Conservation (phyloP, 2,329 filamentous ascomycete genomes). For the Ceratocystis destructans region DNA sequence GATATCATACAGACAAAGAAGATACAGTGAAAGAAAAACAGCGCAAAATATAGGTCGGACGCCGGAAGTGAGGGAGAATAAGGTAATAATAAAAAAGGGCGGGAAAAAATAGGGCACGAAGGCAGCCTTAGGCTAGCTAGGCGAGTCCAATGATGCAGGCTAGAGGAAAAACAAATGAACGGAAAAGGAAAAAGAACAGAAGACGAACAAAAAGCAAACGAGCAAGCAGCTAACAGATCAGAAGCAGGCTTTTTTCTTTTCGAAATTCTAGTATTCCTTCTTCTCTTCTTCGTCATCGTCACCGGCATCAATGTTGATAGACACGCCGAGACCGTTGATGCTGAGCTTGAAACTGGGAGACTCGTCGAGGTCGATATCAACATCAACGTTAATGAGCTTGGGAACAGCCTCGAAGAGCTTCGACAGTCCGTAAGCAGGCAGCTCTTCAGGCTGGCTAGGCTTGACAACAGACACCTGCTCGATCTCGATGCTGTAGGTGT, state of each 20-base stretch:
- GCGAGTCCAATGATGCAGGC: not conserved
- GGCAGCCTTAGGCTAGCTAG: not conserved
- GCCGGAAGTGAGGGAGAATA: not conserved
- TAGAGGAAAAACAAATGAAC: not conserved
- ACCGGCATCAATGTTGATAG: conserved; percentile 12
- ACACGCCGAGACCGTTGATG: conserved; percentile 12
- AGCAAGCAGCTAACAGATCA: not conserved
- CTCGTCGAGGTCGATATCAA: conserved; percentile 22
- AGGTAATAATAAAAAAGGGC: not conserved
- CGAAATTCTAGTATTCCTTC: not conserved
- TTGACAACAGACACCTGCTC: conserved; percentile 18
- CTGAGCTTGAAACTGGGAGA: conserved; percentile 15
- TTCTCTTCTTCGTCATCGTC: not conserved
- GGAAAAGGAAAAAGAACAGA: not conserved
- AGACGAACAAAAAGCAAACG: not conserved
- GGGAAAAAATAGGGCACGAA: not conserved
- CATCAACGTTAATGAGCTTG: conserved; percentile 25
- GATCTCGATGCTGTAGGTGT: conserved; percentile 16
- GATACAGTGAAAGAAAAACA: not conserved
- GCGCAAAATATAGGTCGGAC: not conserved
- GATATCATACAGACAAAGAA: conserved; percentile 14
- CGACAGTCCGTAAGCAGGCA: conserved; percentile 17
- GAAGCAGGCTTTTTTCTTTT: not conserved
- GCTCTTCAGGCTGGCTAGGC: conserved; percentile 12
- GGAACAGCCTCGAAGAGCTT: conserved; percentile 20